Base-by-base conservation (phyloP, 2,329 filamentous ascomycete genomes). In the Penicillium sp. region DNA sequence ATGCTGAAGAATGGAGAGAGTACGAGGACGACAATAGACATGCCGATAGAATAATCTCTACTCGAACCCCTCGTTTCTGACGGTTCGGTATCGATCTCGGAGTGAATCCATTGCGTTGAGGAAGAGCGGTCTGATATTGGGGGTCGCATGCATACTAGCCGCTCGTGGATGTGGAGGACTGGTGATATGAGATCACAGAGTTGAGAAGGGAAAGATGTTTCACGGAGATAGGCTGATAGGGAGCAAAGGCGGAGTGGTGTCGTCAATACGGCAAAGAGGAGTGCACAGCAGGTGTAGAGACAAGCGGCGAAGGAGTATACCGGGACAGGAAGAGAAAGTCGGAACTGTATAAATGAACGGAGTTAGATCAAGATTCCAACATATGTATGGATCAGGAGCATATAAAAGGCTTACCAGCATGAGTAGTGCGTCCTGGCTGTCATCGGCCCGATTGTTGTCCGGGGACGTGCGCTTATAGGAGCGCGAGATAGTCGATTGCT, bases 1-100 rank as follows among this genome's bases (percentile, higher is more conserved):
- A 85, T 69, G 49, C 82, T 83, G 45, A 86, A 69, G 34, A 87
- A 64, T 2, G 84, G 83, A 3, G 83, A 83, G 23, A 84, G 69
- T 1, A 84, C 62, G 56, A 84, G 78, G 45, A 86, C 76, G 48
- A 79, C 58, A 8, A 86, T 69, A 14, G 86, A 75, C 61, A 65
- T 63, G 34, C 62, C 58, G 16, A 70, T 55, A 9, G 68, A 75
- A 56, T 71, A 74, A 55, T 68, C 73, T 60, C 66, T 70, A 60
- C 60, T 71, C 50, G 55, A 65, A 55, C 66, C 70, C 34, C 52
- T 64, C 51, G 51, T 54, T 51, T 40, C 58, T 26, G 61, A 67
- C 61, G 57, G 63, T 16, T 57, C 63, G 7, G 52, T 44, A 61
- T 59, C 78, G 68, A 65, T 75, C 67, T 63, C 82, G 70, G 70